A percentile compares a stretch with the other conserved stretches of the same genome.
Conservation (phyloP, 192 early-diverging fungal species). For the Mortierella antarctica region DNA sequence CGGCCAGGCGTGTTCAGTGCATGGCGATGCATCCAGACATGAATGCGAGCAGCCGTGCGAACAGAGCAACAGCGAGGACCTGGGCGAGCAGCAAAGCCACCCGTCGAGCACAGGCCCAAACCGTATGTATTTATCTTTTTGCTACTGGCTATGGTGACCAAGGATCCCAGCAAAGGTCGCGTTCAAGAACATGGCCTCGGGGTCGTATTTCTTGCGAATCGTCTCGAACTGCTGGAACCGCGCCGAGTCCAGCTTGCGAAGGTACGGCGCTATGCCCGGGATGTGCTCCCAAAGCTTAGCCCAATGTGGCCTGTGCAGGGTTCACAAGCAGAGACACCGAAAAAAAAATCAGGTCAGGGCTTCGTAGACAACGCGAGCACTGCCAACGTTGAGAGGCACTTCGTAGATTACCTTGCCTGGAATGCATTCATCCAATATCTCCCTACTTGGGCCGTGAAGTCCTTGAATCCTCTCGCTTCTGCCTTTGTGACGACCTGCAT, state of each 20-base stretch:
- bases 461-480: slow-evolving; percentile 22
- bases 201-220: slow-evolving; percentile 33
- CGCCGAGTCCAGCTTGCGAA: not conserved
- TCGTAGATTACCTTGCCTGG: slow-evolving; percentile 30
- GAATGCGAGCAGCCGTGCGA: not conserved
- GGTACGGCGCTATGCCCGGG: slow-evolving; percentile 24
- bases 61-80: too few relatives aligned
- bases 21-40: not conserved
- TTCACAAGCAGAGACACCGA: not conserved
- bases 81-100: slow-evolving; percentile 7
- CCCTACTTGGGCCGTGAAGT: slow-evolving; percentile 41
- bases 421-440: slow-evolving; percentile 45
- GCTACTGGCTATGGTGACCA: not conserved
- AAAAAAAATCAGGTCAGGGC: not conserved
- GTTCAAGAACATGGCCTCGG: slow-evolving; percentile 39
- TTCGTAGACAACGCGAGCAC: not conserved
- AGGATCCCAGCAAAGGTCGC: slow-evolving; percentile 5
- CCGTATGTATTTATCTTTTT: not conserved
- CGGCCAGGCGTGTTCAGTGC: not conserved
- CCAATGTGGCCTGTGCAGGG: slow-evolving; percentile 22
- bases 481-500: slow-evolving; percentile 31
- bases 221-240: slow-evolving; percentile 26
- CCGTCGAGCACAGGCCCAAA: not conserved
- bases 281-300: slow-evolving; percentile 40
- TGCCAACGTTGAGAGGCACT: too few relatives aligned